Evolutionary conservation across 2,329 filamentous ascomycete species (phyloP).

Genomic region (Aplosporella prunicola): DNA sequence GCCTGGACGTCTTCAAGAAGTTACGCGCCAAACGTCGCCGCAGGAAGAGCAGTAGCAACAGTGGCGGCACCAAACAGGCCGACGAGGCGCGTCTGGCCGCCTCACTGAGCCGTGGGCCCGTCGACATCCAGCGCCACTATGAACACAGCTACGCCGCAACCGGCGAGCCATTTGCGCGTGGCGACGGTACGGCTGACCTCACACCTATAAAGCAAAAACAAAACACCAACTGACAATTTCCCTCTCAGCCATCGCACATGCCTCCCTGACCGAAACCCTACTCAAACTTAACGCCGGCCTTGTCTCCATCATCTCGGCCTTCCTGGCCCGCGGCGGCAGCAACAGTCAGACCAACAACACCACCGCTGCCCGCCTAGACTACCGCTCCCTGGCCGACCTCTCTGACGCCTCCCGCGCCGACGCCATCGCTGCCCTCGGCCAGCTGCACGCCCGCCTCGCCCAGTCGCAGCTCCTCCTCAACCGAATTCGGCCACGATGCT

Average conservation of each 20-base stretch:
- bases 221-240: constrained; percentile 11
- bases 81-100: constrained; percentile 32
- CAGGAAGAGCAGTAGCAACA: constrained; percentile 19
- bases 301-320: constrained; percentile 37
- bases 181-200: constrained; percentile 32
- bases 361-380: constrained; percentile 35
- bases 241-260: constrained; percentile 37
- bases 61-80: constrained; percentile 2
- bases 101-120: constrained; percentile 32
- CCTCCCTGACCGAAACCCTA: constrained; percentile 36
- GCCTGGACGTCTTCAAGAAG: constrained; percentile 37
- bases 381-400: constrained; percentile 34
- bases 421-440: constrained; percentile 32
- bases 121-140: constrained; percentile 36
- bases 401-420: constrained; percentile 38
- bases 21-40: constrained; percentile 27
- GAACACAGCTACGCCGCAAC: constrained; percentile 27
- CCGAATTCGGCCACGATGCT: constrained; percentile 16
- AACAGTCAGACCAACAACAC: too few species aligned
- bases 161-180: constrained; percentile 33
- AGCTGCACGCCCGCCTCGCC: constrained; percentile 31
- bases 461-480: constrained; percentile 27
- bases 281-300: constrained; percentile 40
- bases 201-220: background rate
- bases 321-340: constrained; percentile 29